Percentiles rank a stretch among this genome's conserved stretches.
phyloP scores from a whole-genome alignment of 495 filamentous ascomycete species.

The Talaromyces liani region DNA sequence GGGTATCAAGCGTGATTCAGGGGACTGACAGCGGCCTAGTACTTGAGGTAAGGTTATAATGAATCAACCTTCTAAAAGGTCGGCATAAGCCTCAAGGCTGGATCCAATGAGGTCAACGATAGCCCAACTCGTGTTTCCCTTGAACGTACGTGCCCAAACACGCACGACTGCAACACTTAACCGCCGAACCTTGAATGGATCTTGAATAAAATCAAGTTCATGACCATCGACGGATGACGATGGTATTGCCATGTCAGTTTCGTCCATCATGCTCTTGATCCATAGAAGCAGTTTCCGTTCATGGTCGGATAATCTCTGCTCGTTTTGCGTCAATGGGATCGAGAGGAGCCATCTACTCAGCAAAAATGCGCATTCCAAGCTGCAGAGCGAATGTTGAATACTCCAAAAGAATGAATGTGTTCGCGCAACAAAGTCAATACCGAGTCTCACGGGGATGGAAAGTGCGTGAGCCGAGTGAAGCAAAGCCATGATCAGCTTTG shows the following conservation, averaged over 20 bases:
- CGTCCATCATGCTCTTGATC: conserved; percentile 67
- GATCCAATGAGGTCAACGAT: conserved; percentile 45
- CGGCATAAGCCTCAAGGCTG: conserved; percentile 37
- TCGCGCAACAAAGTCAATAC: conserved; percentile 44
- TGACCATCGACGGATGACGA: conserved; percentile 26
- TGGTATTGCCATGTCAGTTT: conserved; percentile 64
- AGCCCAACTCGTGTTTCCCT: conserved; percentile 48
- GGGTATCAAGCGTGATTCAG: not conserved
- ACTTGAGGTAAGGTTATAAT: not conserved
- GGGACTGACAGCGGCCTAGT: not conserved
- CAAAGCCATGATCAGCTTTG: conserved; percentile 41
- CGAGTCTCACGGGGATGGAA: conserved; percentile 46
- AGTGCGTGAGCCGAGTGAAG: conserved; percentile 47
- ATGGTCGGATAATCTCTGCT: conserved; percentile 43
- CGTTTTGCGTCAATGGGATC: conserved; percentile 37
- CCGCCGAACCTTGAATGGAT: conserved; percentile 38
- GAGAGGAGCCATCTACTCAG: conserved; percentile 47
- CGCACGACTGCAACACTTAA: conserved; percentile 45
- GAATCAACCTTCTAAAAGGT: conserved; percentile 25
- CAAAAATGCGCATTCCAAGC: conserved; percentile 46
- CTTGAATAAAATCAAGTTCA: conserved; percentile 37
- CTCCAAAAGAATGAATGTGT: conserved; percentile 50
- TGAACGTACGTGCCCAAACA: conserved; percentile 46
- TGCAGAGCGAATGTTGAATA: conserved; percentile 49
- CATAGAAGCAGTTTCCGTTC: conserved; percentile 58